phyloP scores from a whole-genome alignment of 2,329 filamentous ascomycete species.

The Emmonsiellopsis sp. region DNA sequence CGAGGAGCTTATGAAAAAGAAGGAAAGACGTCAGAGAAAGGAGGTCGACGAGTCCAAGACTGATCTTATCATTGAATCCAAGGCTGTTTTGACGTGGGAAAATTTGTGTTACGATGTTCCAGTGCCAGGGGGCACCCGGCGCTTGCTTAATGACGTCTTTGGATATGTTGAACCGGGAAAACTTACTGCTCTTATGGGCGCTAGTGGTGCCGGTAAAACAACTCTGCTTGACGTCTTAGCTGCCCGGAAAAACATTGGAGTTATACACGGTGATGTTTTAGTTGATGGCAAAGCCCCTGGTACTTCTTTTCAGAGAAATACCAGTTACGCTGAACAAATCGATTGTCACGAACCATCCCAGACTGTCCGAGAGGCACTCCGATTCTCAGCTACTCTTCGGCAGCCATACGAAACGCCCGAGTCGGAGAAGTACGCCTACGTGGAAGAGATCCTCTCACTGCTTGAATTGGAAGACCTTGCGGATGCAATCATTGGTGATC shows the following conservation, averaged over 20 bases:
- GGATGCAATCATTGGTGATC: slow-evolving; percentile 82
- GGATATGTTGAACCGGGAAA: slow-evolving; percentile 93
- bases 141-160: slow-evolving; percentile 76
- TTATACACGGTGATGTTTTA: slow-evolving; percentile 77
- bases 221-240: slow-evolving; percentile 81
- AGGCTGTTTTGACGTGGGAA: slow-evolving; percentile 74
- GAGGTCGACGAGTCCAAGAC: slow-evolving; percentile 28
- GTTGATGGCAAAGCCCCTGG: slow-evolving; percentile 67
- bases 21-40: slow-evolving; percentile 26
- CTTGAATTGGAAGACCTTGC: slow-evolving; percentile 86
- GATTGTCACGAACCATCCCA: slow-evolving; percentile 78
- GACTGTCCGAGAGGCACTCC: slow-evolving; percentile 80
- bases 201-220: slow-evolving; percentile 85
- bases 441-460: slow-evolving; percentile 82
- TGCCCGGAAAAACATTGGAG: slow-evolving; percentile 77
- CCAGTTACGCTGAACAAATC: slow-evolving; percentile 71
- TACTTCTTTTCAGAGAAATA: slow-evolving; percentile 70
- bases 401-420: slow-evolving; percentile 67
- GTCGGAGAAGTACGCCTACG: slow-evolving; percentile 75
- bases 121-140: slow-evolving; percentile 68
- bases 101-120: slow-evolving; percentile 74
- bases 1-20: slow-evolving; percentile 31
- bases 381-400: slow-evolving; percentile 76
- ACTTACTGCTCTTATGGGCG: slow-evolving; percentile 83
- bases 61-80: slow-evolving; percentile 20